Base-by-base conservation (phyloP, 2,329 filamentous ascomycete genomes). In the Monosporascus sp. region DNA sequence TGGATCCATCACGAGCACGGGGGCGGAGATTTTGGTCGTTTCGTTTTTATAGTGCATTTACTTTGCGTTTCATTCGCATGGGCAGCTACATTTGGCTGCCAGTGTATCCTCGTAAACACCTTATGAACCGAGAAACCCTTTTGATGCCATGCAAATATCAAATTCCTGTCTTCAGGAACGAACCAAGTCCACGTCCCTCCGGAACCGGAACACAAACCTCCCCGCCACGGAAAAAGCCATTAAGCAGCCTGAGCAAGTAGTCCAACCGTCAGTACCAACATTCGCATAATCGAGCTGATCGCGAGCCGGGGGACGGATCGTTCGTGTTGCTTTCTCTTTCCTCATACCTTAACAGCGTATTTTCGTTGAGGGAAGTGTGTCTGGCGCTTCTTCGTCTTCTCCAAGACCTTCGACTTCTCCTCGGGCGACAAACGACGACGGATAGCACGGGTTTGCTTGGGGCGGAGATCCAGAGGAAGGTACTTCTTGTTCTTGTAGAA, bases 401-500 rank as follows among this genome's bases (percentile, higher is more conserved):
- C 87, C 66, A 95, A 88, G 70, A 86, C 81, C 75, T 86, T 83
- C 69, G 85, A 82, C 70, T 88, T 86, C 80, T 99, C 93, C 84
- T 95, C 85, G 77, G 90, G 87, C 72, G 88, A 93, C 79, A 99
- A 84, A 73, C 90, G 85, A 82, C 95, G 90, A 74, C 94, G 91
- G 80, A 97, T 95, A 74, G 92, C 94, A 71, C 94, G 92, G 74
- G 94, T 99, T 83, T 94, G 87, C 89, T 97, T 97, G 74, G 91
- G 79, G 78, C 94, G 90, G 82, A 99, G 92, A 78, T 99, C 95
- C 75, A 99, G 91, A 64, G 94, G 94, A 63, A 91, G 80, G 86
- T 97, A 97, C 85, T 97, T 97, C 90, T 97, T 97, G 87, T 88
- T 89, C 86, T 96, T 95, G 87, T 99, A 99, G 89, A 97, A 97